phyloP scores from a whole-genome alignment of 495 filamentous ascomycete genomes.

The Jackrogersella multiformis region DNA sequence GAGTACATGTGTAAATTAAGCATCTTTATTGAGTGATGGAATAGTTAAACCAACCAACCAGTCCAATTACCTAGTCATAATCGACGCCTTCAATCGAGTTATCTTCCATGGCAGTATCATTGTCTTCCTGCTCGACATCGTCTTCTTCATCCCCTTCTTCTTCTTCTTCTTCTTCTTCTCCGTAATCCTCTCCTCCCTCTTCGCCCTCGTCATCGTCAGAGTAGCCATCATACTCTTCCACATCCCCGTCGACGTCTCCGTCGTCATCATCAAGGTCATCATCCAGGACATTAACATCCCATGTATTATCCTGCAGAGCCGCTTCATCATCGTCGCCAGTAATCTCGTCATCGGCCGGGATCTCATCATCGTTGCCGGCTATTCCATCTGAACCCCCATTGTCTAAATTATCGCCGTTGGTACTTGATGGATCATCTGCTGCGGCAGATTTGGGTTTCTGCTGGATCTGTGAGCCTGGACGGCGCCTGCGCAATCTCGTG shows the following conservation, averaged over 20 bases:
- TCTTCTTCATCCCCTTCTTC: conserved; percentile 2
- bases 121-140: not conserved
- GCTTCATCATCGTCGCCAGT: not conserved
- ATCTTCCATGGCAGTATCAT: conserved; percentile 2
- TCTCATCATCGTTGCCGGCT: not conserved
- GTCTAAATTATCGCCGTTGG: not conserved
- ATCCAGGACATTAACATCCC: conserved; percentile 9
- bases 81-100: not conserved
- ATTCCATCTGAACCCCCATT: conserved; percentile 2
- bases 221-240: conserved; percentile 26
- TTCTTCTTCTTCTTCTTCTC: conserved; percentile 10
- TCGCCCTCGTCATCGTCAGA: conserved; percentile 10
- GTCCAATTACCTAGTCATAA: not conserved
- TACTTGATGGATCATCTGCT: not conserved
- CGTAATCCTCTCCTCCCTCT: conserved; percentile 8
- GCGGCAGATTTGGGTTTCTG: not conserved
- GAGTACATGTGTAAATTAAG: not conserved
- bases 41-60: too few relatives aligned
- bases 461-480: not conserved
- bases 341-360: not conserved
- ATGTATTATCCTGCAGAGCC: not conserved
- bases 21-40: not conserved
- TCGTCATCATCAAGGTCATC: conserved; percentile 18
- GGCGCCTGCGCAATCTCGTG: conserved; percentile 11
- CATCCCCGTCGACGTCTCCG: conserved; percentile 10